Conservation (phyloP, 176 grass and related monocot genomes). For the Lolium rigidum region DNA sequence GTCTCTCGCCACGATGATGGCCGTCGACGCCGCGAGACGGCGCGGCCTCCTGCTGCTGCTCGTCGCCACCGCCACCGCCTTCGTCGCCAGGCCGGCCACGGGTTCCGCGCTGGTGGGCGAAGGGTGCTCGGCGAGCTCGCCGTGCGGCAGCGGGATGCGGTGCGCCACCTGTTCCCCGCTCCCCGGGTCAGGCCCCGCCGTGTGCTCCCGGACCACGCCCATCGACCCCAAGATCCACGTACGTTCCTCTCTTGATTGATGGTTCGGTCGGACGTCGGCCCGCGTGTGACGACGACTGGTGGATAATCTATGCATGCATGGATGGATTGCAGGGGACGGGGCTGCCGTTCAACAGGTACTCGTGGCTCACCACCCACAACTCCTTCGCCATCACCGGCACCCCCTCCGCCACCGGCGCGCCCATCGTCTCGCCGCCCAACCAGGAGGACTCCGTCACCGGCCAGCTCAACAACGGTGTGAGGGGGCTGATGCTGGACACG, state of each 20-base stretch:
- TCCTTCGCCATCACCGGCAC: conserved; percentile 69
- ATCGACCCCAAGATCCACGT: conserved; percentile 54
- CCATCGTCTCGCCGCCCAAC: conserved; percentile 71
- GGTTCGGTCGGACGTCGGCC: too few relatives aligned
- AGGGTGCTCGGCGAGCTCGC: conserved; percentile 34
- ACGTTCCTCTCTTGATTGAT: too few relatives aligned
- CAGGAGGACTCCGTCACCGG: conserved; percentile 77
- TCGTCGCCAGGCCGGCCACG: not conserved
- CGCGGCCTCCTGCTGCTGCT: not conserved
- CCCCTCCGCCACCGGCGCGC: conserved; percentile 50
- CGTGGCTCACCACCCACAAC: conserved; percentile 98
- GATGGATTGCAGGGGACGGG: conserved; percentile 41
- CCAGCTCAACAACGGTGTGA: conserved; percentile 73
- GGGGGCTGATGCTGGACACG: conserved; percentile 79
- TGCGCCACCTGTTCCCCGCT: conserved; percentile 65
- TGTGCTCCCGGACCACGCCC: conserved; percentile 58
- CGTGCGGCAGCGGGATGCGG: conserved; percentile 49
- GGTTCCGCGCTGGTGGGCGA: conserved; percentile 54
- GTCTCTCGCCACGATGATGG: not conserved
- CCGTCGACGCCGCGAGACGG: not conserved
- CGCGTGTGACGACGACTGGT: not conserved
- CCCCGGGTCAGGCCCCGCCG: conserved; percentile 20
- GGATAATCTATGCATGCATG: not conserved
- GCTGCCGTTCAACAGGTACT: conserved; percentile 76
- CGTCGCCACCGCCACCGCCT: not conserved